Evolutionary conservation across 352 stramenopile species (phyloP).

Genomic region (Lagenidium giganteum): DNA sequence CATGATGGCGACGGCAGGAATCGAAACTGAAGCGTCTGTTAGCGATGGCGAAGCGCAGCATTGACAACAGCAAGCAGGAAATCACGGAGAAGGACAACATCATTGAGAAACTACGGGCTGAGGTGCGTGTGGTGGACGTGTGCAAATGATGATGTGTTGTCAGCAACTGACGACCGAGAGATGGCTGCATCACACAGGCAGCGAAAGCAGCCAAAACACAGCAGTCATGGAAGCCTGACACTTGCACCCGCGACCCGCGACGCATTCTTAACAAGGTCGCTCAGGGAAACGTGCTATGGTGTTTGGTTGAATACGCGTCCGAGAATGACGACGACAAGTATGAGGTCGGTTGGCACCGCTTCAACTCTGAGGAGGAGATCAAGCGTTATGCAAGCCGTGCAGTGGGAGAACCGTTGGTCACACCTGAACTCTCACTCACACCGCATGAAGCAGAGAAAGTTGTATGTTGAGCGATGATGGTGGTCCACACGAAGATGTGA

Average conservation of each 20-base stretch:
- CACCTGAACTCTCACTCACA: constrained; percentile 67
- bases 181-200: constrained; percentile 7
- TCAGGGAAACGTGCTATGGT: constrained; percentile 60
- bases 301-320: constrained; percentile 74
- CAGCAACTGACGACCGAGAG: neutral
- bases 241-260: constrained; percentile 45
- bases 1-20: too few relatives aligned
- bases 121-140: constrained; percentile 18
- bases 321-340: constrained; percentile 68
- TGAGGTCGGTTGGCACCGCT: constrained; percentile 71
- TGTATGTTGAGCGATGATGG: constrained; percentile 23
- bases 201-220: constrained; percentile 24
- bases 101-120: constrained; percentile 40
- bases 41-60: constrained; percentile 84
- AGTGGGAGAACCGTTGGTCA: constrained; percentile 48
- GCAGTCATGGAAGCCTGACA: constrained; percentile 48
- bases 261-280: constrained; percentile 67
- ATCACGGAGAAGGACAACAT: constrained; percentile 54
- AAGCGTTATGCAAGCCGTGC: constrained; percentile 47
- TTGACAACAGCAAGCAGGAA: constrained; percentile 86
- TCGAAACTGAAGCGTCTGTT: constrained; percentile 78
- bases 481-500: too few relatives aligned
- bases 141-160: neutral
- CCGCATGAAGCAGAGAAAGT: constrained; percentile 68
- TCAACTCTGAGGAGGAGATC: constrained; percentile 55